These are phyloP conservation scores for Anthostomella pinea DNA, from an alignment of 2,329 filamentous ascomycete genomes.

Conservation along the genomic window DNA sequence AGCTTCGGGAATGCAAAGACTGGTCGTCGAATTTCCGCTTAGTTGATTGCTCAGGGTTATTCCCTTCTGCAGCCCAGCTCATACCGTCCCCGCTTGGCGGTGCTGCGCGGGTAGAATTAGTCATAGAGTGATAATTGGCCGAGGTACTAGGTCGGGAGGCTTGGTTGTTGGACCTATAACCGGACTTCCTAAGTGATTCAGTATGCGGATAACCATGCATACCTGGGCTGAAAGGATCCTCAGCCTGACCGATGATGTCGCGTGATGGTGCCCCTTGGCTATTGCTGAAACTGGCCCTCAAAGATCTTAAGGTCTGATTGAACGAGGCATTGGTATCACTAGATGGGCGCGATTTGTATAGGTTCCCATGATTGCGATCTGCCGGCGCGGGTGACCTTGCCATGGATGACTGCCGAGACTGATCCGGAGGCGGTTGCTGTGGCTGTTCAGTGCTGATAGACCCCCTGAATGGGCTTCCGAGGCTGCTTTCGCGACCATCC, in stretches of 20 bases:
- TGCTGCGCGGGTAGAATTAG: conserved; percentile 19
- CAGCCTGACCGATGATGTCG: conserved; percentile 8
- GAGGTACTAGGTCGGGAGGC: conserved; percentile 3
- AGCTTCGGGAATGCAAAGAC: conserved; percentile 11
- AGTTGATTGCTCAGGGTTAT: conserved; percentile 12
- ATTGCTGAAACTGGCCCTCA: conserved; percentile 18
- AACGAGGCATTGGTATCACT: conserved; percentile 16
- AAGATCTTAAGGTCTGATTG: conserved; percentile 18
- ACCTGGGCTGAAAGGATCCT: conserved; percentile 18
- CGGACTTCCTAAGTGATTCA: conserved; percentile 9
- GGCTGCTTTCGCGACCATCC: conserved; percentile 45
- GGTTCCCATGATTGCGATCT: conserved; percentile 10
- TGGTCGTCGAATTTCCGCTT: conserved; percentile 13
- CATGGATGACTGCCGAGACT: conserved; percentile 22
- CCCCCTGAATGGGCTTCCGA: conserved; percentile 55
- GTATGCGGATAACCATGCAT: conserved; percentile 12
- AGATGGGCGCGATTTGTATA: conserved; percentile 12
- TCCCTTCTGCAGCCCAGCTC: conserved; percentile 13
- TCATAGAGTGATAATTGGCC: conserved; percentile 6
- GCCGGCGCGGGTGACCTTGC: conserved; percentile 24
- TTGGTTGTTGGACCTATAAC: conserved; percentile 4
- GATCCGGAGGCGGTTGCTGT: conserved; percentile 14
- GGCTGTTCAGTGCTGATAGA: conserved; percentile 30
- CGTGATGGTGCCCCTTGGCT: conserved; percentile 12
- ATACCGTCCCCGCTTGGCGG: conserved; percentile 17